Conservation (phyloP, 1,284 basidiomycete species). For the Naganishia liquefaciens region DNA sequence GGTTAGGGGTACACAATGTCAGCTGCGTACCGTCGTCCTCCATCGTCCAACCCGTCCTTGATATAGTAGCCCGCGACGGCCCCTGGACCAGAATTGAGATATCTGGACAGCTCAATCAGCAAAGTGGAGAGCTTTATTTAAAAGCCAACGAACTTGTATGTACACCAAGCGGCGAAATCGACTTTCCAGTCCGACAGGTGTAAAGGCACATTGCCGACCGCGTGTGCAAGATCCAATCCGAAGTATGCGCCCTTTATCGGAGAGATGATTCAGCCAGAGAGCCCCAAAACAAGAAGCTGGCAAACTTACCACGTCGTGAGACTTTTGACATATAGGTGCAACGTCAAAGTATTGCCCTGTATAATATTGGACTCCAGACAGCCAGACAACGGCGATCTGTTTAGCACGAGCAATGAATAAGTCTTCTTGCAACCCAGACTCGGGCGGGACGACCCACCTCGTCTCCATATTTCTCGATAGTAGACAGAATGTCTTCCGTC, state of each 20-base stretch:
- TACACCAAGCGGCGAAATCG: constrained; percentile 97
- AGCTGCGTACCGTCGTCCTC: constrained; percentile 42
- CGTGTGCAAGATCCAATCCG: constrained; percentile 96
- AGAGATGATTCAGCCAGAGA: background rate
- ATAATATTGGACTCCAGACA: constrained; percentile 93
- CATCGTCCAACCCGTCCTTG: constrained; percentile 48
- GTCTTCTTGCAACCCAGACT: background rate
- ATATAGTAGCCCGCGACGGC: constrained; percentile 76
- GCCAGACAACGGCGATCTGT: constrained; percentile 81
- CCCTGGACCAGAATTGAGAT: constrained; percentile 92
- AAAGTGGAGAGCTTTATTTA: background rate
- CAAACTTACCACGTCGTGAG: constrained; percentile 59
- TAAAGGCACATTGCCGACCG: constrained; percentile 87
- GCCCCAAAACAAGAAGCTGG: background rate
- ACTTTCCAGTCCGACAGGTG: constrained; percentile 88
- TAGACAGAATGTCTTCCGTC: constrained; percentile 81
- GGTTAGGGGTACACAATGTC: background rate
- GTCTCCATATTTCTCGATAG: constrained; percentile 70
- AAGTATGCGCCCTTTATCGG: constrained; percentile 75
- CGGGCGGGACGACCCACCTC: constrained; percentile 39
- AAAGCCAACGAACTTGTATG: constrained; percentile 68
- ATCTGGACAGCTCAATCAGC: constrained; percentile 51
- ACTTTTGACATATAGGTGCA: constrained; percentile 74
- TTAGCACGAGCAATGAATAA: constrained; percentile 30
- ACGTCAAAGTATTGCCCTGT: constrained; percentile 96